Evolutionary conservation across 371 early-diverging fungal species (phyloP), one percentile per base, ranked within the genome.

Genomic region (Catenaria anguillulae): DNA sequence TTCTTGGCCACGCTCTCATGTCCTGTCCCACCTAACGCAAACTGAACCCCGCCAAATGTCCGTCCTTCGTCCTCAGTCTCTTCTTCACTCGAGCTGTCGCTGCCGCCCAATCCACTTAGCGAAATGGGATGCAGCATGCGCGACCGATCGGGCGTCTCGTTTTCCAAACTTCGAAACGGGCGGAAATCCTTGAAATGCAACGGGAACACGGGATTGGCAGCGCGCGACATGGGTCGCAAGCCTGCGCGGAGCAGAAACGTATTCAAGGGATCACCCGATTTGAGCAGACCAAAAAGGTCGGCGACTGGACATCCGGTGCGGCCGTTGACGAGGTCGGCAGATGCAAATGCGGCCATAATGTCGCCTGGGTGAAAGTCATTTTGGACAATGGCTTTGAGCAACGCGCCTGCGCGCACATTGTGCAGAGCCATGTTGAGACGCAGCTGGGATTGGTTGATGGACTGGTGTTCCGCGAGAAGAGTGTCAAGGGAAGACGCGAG

Each of bases 321-420:
- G 29, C 48, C 55, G 17, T 67, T 66, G 4, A 69, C 46, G 60
- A 69, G 50, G 8, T 40, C 40, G 54, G 62, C 68, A 6, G 64
- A 52, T 0, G 75, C 43, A 15, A 78, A 65, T 0, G 74, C 74
- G 29, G 42, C 63, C 43, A 78, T 54, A 24, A 78, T 66, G 59
- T 78, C 76, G 29, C 64, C 63, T 1, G 78, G 78, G 31, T 69
- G 68, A 60, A 71, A 78, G 8, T 69, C 60, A 23, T 62, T 65
- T 55, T 71, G 69, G 13, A 70, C 71, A 21, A 78, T 62, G 8
- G 73, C 62, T 29, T 74, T 64, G 12, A 74, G 59, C 21, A 78
- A 52, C 33, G 73, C 68, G 4, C 65, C 60, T 0, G 74, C 67
- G 12, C 58, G 37, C 5, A 74, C 19, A 35, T 71, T 62, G 63